Evolutionary conservation across 2,329 filamentous ascomycete species (phyloP).

Genomic region (Coleophoma eucalyptorum): DNA sequence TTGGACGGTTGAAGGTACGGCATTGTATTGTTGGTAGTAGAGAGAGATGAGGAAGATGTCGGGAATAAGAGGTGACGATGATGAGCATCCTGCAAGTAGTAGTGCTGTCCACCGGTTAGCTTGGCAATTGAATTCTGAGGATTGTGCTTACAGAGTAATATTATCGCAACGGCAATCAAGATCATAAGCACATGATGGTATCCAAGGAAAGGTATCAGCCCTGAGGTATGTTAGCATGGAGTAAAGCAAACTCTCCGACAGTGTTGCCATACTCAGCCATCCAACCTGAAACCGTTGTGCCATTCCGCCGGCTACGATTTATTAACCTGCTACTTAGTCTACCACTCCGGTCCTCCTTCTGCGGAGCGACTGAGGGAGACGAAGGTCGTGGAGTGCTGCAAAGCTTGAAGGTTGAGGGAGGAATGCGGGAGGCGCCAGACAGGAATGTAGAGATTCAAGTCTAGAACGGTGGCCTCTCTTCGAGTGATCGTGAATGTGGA

Average conservation of each 20-base stretch:
- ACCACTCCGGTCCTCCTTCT: slow-evolving; percentile 25
- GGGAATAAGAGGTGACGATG: slow-evolving; percentile 90
- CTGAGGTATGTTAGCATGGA: background rate
- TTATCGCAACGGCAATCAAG: slow-evolving; percentile 87
- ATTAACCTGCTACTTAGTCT: slow-evolving; percentile 11
- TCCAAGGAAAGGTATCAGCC: slow-evolving; percentile 65
- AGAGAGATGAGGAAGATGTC: slow-evolving; percentile 97
- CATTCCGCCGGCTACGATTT: slow-evolving; percentile 12
- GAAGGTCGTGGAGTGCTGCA: slow-evolving; percentile 26
- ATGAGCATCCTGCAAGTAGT: slow-evolving; percentile 84
- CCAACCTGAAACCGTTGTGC: slow-evolving; percentile 25
- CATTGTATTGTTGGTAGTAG: slow-evolving; percentile 82
- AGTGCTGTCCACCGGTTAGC: background rate
- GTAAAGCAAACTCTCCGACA: too few relatives aligned
- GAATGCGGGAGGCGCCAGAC: slow-evolving; percentile 12
- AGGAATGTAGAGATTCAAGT: slow-evolving; percentile 7
- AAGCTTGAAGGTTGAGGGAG: slow-evolving; percentile 14
- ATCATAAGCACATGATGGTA: slow-evolving; percentile 95
- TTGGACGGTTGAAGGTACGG: slow-evolving; percentile 78
- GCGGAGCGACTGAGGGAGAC: slow-evolving; percentile 26
- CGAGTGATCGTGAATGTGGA: background rate
- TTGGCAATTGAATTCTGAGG: background rate
- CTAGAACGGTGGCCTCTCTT: background rate
- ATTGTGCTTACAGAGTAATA: slow-evolving; percentile 72
- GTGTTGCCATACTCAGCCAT: slow-evolving; percentile 24